Conservation (phyloP, 2,329 filamentous ascomycete species). For the Nemania sp. region DNA sequence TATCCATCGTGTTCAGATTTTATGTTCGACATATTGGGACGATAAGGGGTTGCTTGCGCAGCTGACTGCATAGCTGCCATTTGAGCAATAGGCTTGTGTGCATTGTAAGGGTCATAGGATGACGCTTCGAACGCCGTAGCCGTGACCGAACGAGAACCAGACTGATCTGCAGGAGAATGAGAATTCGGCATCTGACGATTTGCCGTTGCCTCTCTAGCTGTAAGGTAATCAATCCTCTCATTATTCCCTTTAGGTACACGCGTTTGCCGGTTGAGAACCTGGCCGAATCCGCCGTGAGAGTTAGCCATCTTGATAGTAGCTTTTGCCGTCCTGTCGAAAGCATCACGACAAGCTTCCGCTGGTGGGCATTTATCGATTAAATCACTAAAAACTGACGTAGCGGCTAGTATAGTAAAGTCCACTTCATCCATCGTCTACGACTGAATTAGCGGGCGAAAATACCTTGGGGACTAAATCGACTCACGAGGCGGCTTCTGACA, state of each 20-base stretch:
- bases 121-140: slow-evolving; percentile 29
- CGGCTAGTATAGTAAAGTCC: slow-evolving; percentile 93
- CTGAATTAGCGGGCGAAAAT: slow-evolving; percentile 33
- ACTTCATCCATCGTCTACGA: slow-evolving; percentile 83
- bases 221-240: slow-evolving; percentile 37
- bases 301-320: slow-evolving; percentile 95
- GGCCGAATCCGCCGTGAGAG: slow-evolving; percentile 80
- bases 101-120: slow-evolving; percentile 32
- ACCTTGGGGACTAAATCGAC: slow-evolving; percentile 41
- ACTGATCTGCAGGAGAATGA: slow-evolving; percentile 30
- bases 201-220: slow-evolving; percentile 38
- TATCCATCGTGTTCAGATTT: slow-evolving; percentile 47
- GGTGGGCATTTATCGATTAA: slow-evolving; percentile 94
- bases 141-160: slow-evolving; percentile 28
- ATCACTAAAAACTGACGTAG: slow-evolving; percentile 88
- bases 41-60: slow-evolving; percentile 34
- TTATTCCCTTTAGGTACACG: slow-evolving; percentile 31
- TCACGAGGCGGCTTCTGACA: slow-evolving; percentile 81
- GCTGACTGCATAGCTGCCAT: slow-evolving; percentile 32
- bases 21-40: slow-evolving; percentile 36
- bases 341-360: slow-evolving; percentile 90
- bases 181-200: slow-evolving; percentile 33
- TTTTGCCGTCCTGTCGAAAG: slow-evolving; percentile 92
- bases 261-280: slow-evolving; percentile 39
- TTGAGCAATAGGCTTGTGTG: slow-evolving; percentile 29